A percentile compares a stretch with the other conserved stretches of the same genome.
Conservation (phyloP, 352 stramenopile genomes). For the Phytophthora pini region DNA sequence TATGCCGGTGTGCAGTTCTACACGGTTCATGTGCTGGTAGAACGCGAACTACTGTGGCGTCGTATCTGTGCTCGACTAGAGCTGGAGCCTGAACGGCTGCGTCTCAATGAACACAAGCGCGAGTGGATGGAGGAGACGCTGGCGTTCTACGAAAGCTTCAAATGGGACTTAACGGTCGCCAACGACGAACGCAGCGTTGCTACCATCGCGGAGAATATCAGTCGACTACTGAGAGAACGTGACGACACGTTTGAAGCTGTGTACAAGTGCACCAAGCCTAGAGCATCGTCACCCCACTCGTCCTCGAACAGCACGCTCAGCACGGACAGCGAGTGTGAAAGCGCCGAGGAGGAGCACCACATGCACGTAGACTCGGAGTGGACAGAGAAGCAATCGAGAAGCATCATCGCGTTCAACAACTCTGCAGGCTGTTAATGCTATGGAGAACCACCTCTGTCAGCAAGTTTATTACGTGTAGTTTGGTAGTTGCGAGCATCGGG, state of each 20-base stretch:
- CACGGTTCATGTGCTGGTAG: conserved; percentile 83
- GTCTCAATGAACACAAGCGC: conserved; percentile 85
- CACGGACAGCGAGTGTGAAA: conserved; percentile 82
- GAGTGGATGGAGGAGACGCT: conserved; percentile 88
- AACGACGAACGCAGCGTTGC: conserved; percentile 70
- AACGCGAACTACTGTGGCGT: conserved; percentile 76
- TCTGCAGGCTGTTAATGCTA: conserved; percentile 7
- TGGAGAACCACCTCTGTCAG: conserved; percentile 1
- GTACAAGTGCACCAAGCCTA: conserved; percentile 62
- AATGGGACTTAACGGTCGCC: conserved; percentile 76
- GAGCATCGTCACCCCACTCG: conserved; percentile 16
- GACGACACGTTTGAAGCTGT: conserved; percentile 72
- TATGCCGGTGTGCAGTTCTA: conserved; percentile 85
- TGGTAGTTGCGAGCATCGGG: conserved; percentile 4
- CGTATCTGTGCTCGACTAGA: conserved; percentile 73
- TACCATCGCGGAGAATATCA: conserved; percentile 65
- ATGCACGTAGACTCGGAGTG: conserved; percentile 17
- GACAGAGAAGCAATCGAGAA: conserved; percentile 23
- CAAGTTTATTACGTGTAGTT: conserved; percentile 20
- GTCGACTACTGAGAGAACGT: conserved; percentile 47
- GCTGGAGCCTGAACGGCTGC: conserved; percentile 74
- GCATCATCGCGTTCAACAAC: conserved; percentile 85
- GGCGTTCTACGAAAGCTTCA: conserved; percentile 80
- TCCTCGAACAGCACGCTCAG: conserved; percentile 54
- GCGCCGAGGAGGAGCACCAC: conserved; percentile 40